phyloP scores from a whole-genome alignment of 495 filamentous ascomycete species.

The Neurospora hispaniola region DNA sequence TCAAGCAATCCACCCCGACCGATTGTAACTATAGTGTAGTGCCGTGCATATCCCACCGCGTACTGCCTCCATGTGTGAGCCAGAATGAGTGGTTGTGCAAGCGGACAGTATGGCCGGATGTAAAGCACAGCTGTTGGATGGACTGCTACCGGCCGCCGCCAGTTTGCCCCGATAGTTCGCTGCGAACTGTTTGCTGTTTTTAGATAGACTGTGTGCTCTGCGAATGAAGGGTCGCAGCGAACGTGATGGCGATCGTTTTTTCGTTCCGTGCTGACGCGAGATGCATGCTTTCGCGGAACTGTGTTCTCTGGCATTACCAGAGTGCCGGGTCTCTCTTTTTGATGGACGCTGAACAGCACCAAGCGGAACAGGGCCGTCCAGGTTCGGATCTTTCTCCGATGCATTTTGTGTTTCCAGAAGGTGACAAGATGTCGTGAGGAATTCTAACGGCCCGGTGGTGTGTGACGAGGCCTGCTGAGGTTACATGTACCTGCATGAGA shows the following conservation, averaged over 20 bases:
- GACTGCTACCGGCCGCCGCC: background rate
- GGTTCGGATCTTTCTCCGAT: background rate
- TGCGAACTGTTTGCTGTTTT: background rate
- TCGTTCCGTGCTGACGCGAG: background rate
- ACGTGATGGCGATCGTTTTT: background rate
- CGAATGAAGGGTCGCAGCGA: background rate
- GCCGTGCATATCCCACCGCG: background rate
- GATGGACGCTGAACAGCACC: background rate
- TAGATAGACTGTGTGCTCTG: background rate
- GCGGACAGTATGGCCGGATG: background rate
- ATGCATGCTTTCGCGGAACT: background rate
- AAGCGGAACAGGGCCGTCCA: background rate
- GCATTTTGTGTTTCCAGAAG: background rate
- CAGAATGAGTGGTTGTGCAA: background rate
- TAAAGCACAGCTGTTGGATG: background rate
- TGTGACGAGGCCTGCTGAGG: background rate
- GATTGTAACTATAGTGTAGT: background rate
- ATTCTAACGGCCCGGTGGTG: background rate
- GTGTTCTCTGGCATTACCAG: background rate
- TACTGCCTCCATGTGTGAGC: background rate
- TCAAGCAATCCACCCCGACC: background rate
- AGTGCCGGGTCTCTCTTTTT: background rate
- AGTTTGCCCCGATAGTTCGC: background rate
- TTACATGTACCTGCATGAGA: conserved; percentile 1
- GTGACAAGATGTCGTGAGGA: background rate